phyloP scores from a whole-genome alignment of 2,329 filamentous ascomycete genomes.

The Dactylellina parvicollis region DNA sequence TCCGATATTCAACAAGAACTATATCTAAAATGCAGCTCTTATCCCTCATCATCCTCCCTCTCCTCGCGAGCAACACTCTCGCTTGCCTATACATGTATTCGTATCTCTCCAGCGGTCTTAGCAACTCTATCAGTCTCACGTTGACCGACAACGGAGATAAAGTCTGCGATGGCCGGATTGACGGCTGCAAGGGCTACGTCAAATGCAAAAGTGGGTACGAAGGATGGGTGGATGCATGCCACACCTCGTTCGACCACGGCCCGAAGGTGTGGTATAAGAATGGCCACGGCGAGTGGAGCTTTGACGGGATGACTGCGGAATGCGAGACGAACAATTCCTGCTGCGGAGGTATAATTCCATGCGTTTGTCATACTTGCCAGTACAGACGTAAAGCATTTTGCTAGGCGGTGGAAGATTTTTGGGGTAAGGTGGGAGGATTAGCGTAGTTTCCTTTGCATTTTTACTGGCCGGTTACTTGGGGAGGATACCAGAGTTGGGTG shows the following conservation, averaged over 20 bases:
- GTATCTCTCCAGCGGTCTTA: background rate
- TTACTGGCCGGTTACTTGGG: too few relatives aligned
- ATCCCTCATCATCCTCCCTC: too few relatives aligned
- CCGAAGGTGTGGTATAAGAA: conserved; percentile 7
- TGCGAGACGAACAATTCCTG: background rate
- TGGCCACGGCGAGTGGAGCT: background rate
- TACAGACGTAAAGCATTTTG: background rate
- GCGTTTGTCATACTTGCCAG: background rate
- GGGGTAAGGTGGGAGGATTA: background rate
- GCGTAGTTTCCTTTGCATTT: background rate
- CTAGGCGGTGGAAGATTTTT: background rate
- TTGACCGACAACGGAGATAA: background rate
- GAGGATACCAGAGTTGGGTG: too few relatives aligned
- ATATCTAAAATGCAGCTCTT: too few relatives aligned
- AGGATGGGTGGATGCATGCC: background rate
- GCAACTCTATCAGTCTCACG: background rate
- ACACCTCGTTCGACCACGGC: background rate
- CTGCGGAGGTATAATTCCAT: background rate
- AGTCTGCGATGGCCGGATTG: background rate
- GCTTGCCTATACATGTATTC: background rate
- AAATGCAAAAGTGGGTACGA: background rate
- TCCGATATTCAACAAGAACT: too few relatives aligned
- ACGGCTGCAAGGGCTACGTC: background rate
- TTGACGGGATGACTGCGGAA: background rate
- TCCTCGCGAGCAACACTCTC: background rate